Evolutionary conservation across 306 rosid species (phyloP), one percentile per base, ranked within the genome.

Genomic region (Luffa acutangula): DNA sequence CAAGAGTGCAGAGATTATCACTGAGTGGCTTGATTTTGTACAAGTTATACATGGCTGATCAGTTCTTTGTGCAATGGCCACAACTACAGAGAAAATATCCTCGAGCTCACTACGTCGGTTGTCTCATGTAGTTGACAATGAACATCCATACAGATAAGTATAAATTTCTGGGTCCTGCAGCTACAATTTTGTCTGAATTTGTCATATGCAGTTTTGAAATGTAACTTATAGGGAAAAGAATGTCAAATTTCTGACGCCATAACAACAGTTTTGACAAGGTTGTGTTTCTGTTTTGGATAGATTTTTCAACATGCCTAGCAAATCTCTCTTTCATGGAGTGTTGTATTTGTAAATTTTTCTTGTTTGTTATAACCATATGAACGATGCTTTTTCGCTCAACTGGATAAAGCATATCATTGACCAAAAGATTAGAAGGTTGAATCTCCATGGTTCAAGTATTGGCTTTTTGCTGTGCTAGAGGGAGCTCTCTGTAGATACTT

Each of bases 41-140:
- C 87, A 91, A 93, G 88, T 84, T 91, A 63, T 52, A 75, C 79
- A 87, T 93, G 75, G 96, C 93, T 17, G 97, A 95, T 87, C 94
- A 90, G 83, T 87, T 95, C 81, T 95, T 91, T 57, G 99, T 93
- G 80, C 99, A 93, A 81, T 92, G 98, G 98, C 94, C 97, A 4
- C 96, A 90, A 84, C 85, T 90, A 45, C 89, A 90, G 74, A 85
- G 13, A 13, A 79, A 89, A 82, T 92, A 94, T 82, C 97, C 97
- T 25, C 87, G 88, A 15, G 90, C 97, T 86, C 91, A 69, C 81
- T 88, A 88, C 72, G 97, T 93, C 75, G 99, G 97, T 69, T 82
- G 99, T 82, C 97, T 96, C 86, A 91, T 93, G 99, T 95, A 91
- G 87, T 80, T 42, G 78, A 34, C 15, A 12, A 36, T 8, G 5